Conservation (phyloP, 495 filamentous ascomycete species). For the Cairneyella variabilis region DNA sequence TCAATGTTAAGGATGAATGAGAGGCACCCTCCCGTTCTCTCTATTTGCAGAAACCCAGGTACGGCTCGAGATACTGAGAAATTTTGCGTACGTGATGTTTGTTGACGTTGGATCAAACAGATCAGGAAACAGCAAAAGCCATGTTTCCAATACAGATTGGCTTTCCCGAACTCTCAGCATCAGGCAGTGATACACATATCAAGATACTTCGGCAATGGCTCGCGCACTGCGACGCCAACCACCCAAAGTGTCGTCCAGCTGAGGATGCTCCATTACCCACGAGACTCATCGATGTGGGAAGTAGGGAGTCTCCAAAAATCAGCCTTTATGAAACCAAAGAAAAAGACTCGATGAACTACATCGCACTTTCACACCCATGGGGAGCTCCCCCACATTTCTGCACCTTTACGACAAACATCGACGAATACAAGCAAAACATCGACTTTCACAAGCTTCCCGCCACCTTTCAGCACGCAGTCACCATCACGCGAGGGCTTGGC, state of each 20-base stretch:
- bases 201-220: conserved; percentile 22
- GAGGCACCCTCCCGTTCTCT: neutral
- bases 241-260: conserved; percentile 9
- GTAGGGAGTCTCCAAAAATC: neutral
- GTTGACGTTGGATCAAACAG: neutral
- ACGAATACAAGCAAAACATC: conserved; percentile 11
- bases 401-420: conserved; percentile 3
- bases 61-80: neutral
- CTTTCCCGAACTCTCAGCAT: conserved; percentile 15
- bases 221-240: conserved; percentile 22
- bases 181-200: conserved; percentile 19
- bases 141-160: conserved; percentile 15
- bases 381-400: conserved; percentile 11
- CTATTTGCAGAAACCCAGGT: conserved; percentile 4
- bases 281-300: conserved; percentile 7
- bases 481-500: conserved; percentile 22
- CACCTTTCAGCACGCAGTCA: conserved; percentile 21
- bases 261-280: neutral
- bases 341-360: conserved; percentile 11
- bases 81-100: conserved; percentile 1
- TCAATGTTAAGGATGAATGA: conserved; percentile 18
- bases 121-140: neutral
- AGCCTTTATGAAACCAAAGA: neutral
- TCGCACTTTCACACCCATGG: conserved; percentile 25
- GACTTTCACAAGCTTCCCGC: conserved; percentile 19